phyloP scores from a whole-genome alignment of 306 rosid genomes.

The Vigna trinervia region DNA sequence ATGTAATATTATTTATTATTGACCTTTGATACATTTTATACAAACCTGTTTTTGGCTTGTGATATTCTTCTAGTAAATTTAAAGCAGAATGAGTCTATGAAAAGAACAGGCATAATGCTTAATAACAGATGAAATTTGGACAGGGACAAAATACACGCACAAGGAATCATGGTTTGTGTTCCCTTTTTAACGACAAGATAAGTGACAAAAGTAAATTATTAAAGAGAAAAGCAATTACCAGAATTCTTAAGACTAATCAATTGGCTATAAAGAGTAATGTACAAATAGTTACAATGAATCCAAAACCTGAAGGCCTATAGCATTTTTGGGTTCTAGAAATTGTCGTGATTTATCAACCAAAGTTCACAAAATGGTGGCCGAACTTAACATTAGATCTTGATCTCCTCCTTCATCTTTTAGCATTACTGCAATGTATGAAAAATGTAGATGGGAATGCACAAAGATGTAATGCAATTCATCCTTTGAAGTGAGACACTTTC shows the following conservation, averaged over 20 bases:
- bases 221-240: not conserved
- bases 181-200: not conserved
- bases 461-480: conserved; percentile 26
- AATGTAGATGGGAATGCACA: conserved; percentile 3
- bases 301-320: conserved; percentile 38
- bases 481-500: conserved; percentile 35
- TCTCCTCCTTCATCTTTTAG: conserved; percentile 9
- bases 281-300: conserved; percentile 41
- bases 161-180: conserved; percentile 3
- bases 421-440: conserved; percentile 15
- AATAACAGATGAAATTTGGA: conserved; percentile 3
- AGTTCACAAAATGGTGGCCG: not conserved
- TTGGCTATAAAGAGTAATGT: conserved; percentile 9
- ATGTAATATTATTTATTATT: no score
- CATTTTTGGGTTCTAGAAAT: conserved; percentile 18
- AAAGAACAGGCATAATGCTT: not conserved
- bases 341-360: conserved; percentile 29
- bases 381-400: conserved; percentile 22
- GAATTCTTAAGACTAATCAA: conserved; percentile 20
- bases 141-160: conserved; percentile 9
- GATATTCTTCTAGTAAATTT: not conserved
- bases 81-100: not conserved
- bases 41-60: not conserved
- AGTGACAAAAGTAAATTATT: not conserved
- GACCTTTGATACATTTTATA: no score